phyloP scores from a whole-genome alignment of 306 rosid genomes.

The Casuarina glauca region DNA sequence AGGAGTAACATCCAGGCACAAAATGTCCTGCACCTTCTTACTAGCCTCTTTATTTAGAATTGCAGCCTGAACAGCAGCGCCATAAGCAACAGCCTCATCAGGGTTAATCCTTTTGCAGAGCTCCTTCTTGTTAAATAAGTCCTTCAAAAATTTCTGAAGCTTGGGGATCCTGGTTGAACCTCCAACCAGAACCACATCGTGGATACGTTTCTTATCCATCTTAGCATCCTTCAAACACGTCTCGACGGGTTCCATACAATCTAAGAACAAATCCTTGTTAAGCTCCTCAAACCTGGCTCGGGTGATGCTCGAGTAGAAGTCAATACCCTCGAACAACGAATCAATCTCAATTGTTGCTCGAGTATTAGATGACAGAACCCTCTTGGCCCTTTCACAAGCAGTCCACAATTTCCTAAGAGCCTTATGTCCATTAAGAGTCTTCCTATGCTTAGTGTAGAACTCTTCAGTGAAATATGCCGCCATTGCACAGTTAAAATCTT shows the following conservation, averaged over 20 bases:
- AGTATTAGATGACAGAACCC: constrained; percentile 40
- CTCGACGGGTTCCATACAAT: no score
- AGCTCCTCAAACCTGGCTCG: constrained; percentile 5
- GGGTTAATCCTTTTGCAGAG: constrained; percentile 46
- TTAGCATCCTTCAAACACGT: no score
- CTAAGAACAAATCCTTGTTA: no score
- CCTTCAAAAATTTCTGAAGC: constrained; percentile 25
- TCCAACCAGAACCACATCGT: constrained; percentile 41
- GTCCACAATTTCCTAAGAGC: constrained; percentile 36
- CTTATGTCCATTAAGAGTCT: constrained; percentile 32
- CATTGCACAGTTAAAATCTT: constrained; percentile 41
- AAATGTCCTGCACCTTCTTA: background rate
- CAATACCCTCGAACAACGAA: constrained; percentile 38
- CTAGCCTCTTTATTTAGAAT: constrained; percentile 33
- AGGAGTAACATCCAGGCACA: background rate
- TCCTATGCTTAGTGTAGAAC: constrained; percentile 38
- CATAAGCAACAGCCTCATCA: constrained; percentile 46
- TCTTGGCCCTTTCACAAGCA: constrained; percentile 47
- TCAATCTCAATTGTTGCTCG: constrained; percentile 43
- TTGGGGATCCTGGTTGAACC: constrained; percentile 48
- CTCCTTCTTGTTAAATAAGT: constrained; percentile 27
- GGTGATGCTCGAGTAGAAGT: constrained; percentile 30
- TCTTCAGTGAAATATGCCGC: constrained; percentile 38
- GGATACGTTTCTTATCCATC: constrained; percentile 3
- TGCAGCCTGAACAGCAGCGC: constrained; percentile 43